Evolutionary conservation across 306 rosid genomes (phyloP), one percentile per base, ranked within the genome.

Genomic region (Vigna hirtella): DNA sequence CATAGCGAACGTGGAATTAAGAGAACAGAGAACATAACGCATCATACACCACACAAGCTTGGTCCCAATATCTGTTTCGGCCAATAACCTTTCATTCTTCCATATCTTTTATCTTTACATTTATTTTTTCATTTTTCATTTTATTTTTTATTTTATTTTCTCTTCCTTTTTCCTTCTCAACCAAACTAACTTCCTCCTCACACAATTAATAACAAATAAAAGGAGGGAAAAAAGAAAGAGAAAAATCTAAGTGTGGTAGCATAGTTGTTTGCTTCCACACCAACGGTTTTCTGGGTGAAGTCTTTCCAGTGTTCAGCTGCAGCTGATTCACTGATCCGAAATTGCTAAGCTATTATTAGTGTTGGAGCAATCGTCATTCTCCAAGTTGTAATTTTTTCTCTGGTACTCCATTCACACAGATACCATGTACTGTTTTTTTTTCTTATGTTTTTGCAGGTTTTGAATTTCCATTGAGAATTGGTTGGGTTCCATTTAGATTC

Each of bases 41-140:
- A 66, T 61, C 81, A 47, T 55, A 73, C 43, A 83, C 97, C 96
- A 90, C 97, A 28, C 86, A 79, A 83, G 56, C 59, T 48, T 13
- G 87, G 89, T 83, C 87, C 86, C 89, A 76, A 86, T 79, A 93
- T 93, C 98, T 84, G 63, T 71, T 87, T 67, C 86, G 83, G 36
- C 97, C 97, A 95, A 92, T 95, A 3, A 85, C 73, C 17, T 82
- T 86, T 70, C 76, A 42, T 77, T 81, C 36, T 75, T 76, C 87
- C 83, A 92, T 92, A 92, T 94, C 96, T 81, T 20, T 77, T 59
- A 81, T 83, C 84, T 72, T 53, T 63, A 49, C 51, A 50, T 26
- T 70, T 76, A 14, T 70, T 73, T 58, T 26, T 40, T 24, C 28
- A 18, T 69, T 15, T 50, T 11, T 34, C 12, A 8, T 5, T 26